Percentiles rank a stretch among this genome's conserved stretches.
Evolutionary conservation across 2,329 filamentous ascomycete species (phyloP).

Genomic region (Scedosporium aurantiacum): DNA sequence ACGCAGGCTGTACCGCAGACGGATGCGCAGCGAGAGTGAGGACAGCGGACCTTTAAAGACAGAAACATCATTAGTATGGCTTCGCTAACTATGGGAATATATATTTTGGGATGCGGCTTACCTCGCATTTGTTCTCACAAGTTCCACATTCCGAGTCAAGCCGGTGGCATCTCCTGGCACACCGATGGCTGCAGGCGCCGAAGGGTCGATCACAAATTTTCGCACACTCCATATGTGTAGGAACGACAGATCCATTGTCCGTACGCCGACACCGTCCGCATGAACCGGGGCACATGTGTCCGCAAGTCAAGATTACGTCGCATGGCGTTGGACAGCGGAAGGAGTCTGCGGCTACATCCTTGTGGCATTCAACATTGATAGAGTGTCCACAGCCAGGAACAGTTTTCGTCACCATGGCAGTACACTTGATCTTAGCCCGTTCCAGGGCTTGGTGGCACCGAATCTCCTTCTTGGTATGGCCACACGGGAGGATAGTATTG

Average conservation of each 20-base stretch:
- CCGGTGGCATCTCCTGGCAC: slow-evolving; percentile 17
- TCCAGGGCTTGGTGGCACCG: slow-evolving; percentile 7
- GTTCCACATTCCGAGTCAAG: slow-evolving; percentile 22
- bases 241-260: slow-evolving; percentile 3
- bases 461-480: slow-evolving; percentile 9
- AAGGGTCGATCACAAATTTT: slow-evolving; percentile 36
- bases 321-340: neutral
- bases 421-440: neutral
- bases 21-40: slow-evolving; percentile 41
- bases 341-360: neutral
- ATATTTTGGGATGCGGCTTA: slow-evolving; percentile 13
- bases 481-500: slow-evolving; percentile 11
- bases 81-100: neutral
- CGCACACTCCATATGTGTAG: slow-evolving; percentile 25
- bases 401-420: neutral
- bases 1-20: slow-evolving; percentile 46
- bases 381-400: neutral
- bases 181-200: slow-evolving; percentile 46
- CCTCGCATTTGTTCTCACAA: slow-evolving; percentile 47
- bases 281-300: neutral
- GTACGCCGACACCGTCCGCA: neutral
- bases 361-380: neutral
- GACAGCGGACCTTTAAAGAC: slow-evolving; percentile 27
- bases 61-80: neutral
- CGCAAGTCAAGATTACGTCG: neutral